Conservation (phyloP, 73 alveolate species). For the Paraurostyla sp. region DNA sequence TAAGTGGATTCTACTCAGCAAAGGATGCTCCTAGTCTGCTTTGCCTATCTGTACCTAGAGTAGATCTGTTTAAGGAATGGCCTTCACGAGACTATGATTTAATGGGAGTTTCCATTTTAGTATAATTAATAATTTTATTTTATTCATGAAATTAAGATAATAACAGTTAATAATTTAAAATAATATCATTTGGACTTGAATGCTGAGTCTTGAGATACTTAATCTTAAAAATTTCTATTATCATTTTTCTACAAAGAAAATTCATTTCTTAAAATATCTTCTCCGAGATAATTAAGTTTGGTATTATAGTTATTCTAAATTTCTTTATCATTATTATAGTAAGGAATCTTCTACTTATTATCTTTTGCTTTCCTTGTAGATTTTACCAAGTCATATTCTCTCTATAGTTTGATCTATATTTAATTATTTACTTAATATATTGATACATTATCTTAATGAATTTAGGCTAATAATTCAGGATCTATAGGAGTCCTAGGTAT, state of each 20-base stretch:
- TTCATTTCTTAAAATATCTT: constrained; percentile 23
- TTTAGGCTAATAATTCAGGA: constrained; percentile 22
- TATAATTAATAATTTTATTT: neutral
- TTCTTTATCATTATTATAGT: neutral
- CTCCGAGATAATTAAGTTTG: constrained; percentile 3
- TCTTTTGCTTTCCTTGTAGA: neutral
- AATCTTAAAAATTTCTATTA: neutral
- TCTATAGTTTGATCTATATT: neutral
- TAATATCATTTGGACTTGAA: too few relatives aligned
- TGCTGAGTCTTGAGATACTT: neutral
- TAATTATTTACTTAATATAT: neutral
- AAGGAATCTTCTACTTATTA: neutral
- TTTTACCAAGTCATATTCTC: constrained; percentile 20
- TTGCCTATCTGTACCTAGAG: too few relatives aligned
- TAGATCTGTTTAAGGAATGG: neutral
- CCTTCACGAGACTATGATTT: neutral
- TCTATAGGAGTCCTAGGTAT: constrained; percentile 73
- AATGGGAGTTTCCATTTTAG: too few relatives aligned
- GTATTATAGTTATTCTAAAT: neutral
- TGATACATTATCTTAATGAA: constrained; percentile 46
- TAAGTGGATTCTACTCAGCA: constrained; percentile 11
- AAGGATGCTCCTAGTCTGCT: neutral
- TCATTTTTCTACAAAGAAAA: neutral
- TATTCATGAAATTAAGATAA: neutral
- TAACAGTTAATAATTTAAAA: too few relatives aligned